phyloP scores from a whole-genome alignment of 179 eudicot species.

The Beta corolliflora region DNA sequence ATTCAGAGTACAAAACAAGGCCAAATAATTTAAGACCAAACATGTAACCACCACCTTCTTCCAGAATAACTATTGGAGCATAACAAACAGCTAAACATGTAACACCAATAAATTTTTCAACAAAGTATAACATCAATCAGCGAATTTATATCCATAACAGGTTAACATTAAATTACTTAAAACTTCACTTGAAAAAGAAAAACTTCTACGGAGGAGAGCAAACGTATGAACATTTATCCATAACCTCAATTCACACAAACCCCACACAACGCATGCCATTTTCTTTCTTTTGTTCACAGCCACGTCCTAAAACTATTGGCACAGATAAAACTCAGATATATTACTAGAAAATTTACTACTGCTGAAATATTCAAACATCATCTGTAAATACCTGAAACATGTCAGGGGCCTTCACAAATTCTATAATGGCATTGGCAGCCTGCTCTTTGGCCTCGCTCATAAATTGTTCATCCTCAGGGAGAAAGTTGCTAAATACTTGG shows the following conservation, averaged over 20 bases:
- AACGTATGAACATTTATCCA: not conserved
- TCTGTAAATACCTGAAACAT: slow-evolving; percentile 77
- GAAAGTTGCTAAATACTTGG: slow-evolving; percentile 81
- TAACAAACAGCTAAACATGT: not conserved
- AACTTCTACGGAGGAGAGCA: not conserved
- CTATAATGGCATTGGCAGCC: slow-evolving; percentile 68
- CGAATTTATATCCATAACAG: not conserved
- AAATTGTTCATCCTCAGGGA: slow-evolving; percentile 57
- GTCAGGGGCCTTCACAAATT: slow-evolving; percentile 91
- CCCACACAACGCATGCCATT: not conserved
- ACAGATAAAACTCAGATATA: not conserved
- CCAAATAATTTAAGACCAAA: not conserved
- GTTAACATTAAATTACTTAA: not conserved
- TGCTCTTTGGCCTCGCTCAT: slow-evolving; percentile 81
- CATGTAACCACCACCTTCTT: not conserved
- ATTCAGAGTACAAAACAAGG: too few relatives aligned
- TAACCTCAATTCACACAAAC: not conserved
- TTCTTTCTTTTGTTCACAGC: not conserved
- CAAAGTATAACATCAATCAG: not conserved
- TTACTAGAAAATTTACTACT: not conserved
- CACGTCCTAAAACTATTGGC: not conserved
- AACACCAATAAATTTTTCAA: not conserved
- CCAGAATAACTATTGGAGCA: not conserved
- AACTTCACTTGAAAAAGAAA: not conserved
- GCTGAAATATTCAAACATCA: not conserved